phyloP scores from a whole-genome alignment of 306 rosid species.

The Vicia faba region DNA sequence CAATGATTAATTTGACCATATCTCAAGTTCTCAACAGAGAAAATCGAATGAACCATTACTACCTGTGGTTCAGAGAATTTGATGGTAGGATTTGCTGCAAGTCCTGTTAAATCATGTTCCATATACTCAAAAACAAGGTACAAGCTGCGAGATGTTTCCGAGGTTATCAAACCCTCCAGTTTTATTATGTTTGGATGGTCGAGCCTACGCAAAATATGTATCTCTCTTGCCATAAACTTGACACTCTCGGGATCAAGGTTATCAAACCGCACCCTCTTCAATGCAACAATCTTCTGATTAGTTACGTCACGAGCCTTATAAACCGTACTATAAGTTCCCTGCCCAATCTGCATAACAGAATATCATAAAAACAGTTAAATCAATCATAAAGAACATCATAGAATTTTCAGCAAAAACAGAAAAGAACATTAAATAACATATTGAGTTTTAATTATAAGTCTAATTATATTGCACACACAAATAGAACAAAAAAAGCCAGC shows the following conservation, averaged over 20 bases:
- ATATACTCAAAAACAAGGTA: slow-evolving; percentile 96
- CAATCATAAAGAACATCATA: slow-evolving; percentile 1
- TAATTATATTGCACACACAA: slow-evolving; percentile 10
- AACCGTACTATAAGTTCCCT: slow-evolving; percentile 94
- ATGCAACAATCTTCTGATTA: slow-evolving; percentile 74
- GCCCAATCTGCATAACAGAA: slow-evolving; percentile 80
- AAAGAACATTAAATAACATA: neutral
- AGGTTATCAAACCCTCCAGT: slow-evolving; percentile 85
- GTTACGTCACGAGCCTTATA: slow-evolving; percentile 87
- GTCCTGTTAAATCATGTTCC: slow-evolving; percentile 98
- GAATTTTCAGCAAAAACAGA: slow-evolving; percentile 1
- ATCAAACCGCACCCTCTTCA: slow-evolving; percentile 92
- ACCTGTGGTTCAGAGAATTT: slow-evolving; percentile 95
- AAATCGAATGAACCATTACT: slow-evolving; percentile 32
- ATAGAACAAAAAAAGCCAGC: slow-evolving; percentile 23
- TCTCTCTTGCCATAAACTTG: slow-evolving; percentile 97
- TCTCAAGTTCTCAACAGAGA: neutral
- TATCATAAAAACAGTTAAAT: slow-evolving; percentile 33
- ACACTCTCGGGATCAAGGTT: slow-evolving; percentile 93
- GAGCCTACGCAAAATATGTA: slow-evolving; percentile 81
- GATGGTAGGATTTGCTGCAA: slow-evolving; percentile 73
- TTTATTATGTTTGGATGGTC: slow-evolving; percentile 88
- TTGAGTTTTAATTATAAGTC: neutral
- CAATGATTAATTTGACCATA: neutral
- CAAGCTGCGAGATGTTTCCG: slow-evolving; percentile 76